phyloP scores from a whole-genome alignment of 2,329 filamentous ascomycete genomes.

The Pseudofabraea citricarpa region DNA sequence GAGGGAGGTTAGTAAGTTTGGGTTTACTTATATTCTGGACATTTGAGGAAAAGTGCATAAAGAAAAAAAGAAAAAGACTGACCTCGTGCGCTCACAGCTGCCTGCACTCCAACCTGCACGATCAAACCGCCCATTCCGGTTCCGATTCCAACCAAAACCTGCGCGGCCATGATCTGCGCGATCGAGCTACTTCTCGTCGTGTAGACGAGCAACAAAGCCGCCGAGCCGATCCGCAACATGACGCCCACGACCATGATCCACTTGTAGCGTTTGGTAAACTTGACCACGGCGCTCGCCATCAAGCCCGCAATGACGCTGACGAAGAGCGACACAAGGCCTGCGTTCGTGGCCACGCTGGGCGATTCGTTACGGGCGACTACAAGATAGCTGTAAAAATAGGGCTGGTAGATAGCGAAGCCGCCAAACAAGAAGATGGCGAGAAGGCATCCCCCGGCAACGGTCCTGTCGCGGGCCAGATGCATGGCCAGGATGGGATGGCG shows the following conservation, averaged over 20 bases:
- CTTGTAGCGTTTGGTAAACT: conserved; percentile 1
- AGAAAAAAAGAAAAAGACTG: background rate
- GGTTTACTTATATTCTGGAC: too few species aligned
- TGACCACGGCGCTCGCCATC: background rate
- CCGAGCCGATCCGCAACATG: background rate
- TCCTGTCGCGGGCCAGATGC: background rate
- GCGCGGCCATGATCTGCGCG: background rate
- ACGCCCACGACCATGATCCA: background rate
- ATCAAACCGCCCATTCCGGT: conserved; percentile 1
- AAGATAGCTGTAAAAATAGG: conserved; percentile 3
- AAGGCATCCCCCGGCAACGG: background rate
- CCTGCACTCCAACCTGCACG: conserved; percentile 3
- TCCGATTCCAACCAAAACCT: conserved; percentile 1
- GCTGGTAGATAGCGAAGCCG: conserved; percentile 3
- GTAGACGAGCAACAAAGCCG: background rate
- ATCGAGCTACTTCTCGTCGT: background rate
- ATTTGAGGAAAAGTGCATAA: background rate
- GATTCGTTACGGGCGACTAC: conserved; percentile 1
- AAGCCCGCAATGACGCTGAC: background rate
- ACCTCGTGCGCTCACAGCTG: conserved; percentile 1
- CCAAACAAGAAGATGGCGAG: background rate
- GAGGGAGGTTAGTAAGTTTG: too few species aligned
- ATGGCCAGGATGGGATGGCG: conserved; percentile 1
- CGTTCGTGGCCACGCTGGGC: background rate
- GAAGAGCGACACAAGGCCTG: conserved; percentile 2